A percentile compares a stretch with the other conserved stretches of the same genome.
Evolutionary conservation across 2,329 filamentous ascomycete species (phyloP).

Genomic region (Aspergillus melleus): DNA sequence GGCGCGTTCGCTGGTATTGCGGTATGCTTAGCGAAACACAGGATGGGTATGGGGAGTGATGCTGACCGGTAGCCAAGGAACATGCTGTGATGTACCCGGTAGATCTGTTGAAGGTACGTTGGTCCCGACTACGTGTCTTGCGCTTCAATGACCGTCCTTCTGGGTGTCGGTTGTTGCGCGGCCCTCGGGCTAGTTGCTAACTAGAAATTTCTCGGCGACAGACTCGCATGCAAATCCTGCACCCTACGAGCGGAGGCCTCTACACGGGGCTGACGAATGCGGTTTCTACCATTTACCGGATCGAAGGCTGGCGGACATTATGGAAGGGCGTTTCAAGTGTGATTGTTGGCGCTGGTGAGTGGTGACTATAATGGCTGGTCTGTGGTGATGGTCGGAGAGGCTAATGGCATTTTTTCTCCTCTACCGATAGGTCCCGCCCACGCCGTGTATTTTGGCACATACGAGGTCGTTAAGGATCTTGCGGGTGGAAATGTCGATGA

Average conservation of each 20-base stretch:
- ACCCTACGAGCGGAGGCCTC: conserved; percentile 74
- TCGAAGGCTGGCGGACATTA: conserved; percentile 85
- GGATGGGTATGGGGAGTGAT: neutral
- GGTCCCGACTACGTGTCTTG: neutral
- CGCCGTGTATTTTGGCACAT: conserved; percentile 97
- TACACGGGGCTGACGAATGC: conserved; percentile 91
- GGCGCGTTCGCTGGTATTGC: conserved; percentile 97
- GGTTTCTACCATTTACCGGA: conserved; percentile 85
- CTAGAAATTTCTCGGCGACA: conserved; percentile 38
- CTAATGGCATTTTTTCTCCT: conserved; percentile 22
- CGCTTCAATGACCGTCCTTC: neutral
- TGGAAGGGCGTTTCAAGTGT: conserved; percentile 98
- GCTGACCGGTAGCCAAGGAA: conserved; percentile 60
- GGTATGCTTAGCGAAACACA: conserved; percentile 54
- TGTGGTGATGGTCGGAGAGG: conserved; percentile 3
- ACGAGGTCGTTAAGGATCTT: conserved; percentile 93
- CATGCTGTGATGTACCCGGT: conserved; percentile 99
- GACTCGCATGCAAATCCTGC: conserved; percentile 98
- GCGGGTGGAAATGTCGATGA: conserved; percentile 85
- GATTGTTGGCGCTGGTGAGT: conserved; percentile 84
- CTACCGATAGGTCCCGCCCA: conserved; percentile 76
- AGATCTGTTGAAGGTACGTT: conserved; percentile 87
- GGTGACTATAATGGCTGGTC: neutral
- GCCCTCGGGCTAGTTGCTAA: conserved; percentile 2
- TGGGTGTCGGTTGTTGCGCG: neutral